Conservation (phyloP, 129 eudicot genomes). For the Tagetes patula region DNA sequence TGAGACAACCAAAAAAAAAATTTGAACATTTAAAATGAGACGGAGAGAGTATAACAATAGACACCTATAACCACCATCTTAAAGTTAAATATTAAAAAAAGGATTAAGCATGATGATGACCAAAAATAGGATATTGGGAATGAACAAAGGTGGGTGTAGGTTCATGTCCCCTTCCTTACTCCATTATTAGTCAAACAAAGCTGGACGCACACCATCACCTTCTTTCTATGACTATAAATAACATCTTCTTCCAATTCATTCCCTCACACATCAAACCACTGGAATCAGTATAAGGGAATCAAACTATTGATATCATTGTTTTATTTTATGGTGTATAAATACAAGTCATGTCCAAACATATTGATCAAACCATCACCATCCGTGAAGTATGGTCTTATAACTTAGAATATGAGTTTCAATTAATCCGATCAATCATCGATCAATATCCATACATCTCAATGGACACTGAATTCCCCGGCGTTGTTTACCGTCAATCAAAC, state of each 20-base stretch:
- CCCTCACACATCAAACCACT: not conserved
- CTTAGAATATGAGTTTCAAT: conserved; percentile 57
- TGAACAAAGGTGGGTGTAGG: not conserved
- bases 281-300: not conserved
- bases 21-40: too few species aligned
- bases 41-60: too few species aligned
- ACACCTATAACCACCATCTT: too few species aligned
- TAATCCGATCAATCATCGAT: conserved; percentile 51
- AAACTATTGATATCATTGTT: not conserved
- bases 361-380: conserved; percentile 35
- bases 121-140: not conserved
- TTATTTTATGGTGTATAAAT: not conserved
- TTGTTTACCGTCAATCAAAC: conserved; percentile 25
- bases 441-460: conserved; percentile 57
- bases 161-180: conserved; percentile 20
- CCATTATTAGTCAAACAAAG: conserved; percentile 31
- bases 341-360: conserved; percentile 23
- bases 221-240: too few species aligned
- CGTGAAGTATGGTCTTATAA: conserved; percentile 72
- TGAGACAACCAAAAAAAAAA: too few species aligned
- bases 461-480: conserved; percentile 95
- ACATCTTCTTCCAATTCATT: not conserved
- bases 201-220: conserved; percentile 7
- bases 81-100: too few species aligned
- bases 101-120: too few species aligned